A percentile compares a stretch with the other conserved stretches of the same genome.
Evolutionary conservation across 192 early-diverging fungal species (phyloP).

Genomic region (Geranomyces michiganensis): DNA sequence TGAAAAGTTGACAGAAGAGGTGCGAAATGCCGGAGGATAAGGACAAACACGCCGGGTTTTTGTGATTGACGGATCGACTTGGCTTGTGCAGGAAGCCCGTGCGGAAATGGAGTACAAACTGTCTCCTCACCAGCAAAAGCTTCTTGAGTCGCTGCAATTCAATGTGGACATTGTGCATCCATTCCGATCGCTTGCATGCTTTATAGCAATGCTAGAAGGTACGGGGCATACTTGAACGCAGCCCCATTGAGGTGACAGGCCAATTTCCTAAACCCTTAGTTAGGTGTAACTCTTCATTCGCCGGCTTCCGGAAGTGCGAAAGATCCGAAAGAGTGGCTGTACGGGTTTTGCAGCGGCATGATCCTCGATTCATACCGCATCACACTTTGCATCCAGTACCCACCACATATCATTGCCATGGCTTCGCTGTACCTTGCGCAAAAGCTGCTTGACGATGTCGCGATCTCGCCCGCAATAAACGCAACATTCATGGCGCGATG

Average conservation of each 20-base stretch:
- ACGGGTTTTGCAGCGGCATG: slow-evolving; percentile 10
- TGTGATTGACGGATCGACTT: not conserved
- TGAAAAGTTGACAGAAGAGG: slow-evolving; percentile 17
- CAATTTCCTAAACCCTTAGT: too few relatives aligned
- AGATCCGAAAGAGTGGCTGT: not conserved
- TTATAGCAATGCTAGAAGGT: slow-evolving; percentile 8
- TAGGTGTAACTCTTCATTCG: too few relatives aligned
- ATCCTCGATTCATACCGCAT: slow-evolving; percentile 23
- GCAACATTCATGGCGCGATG: not conserved
- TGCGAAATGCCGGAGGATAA: not conserved
- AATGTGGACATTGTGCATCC: slow-evolving; percentile 27
- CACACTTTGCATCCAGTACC: slow-evolving; percentile 31
- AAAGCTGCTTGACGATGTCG: not conserved
- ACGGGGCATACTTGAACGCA: too few relatives aligned
- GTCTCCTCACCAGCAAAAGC: slow-evolving; percentile 28
- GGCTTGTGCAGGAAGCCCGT: slow-evolving; percentile 11
- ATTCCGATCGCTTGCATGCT: slow-evolving; percentile 6
- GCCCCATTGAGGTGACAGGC: too few relatives aligned
- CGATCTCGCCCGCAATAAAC: not conserved
- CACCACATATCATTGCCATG: slow-evolving; percentile 35
- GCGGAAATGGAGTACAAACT: slow-evolving; percentile 18
- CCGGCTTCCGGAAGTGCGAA: too few relatives aligned
- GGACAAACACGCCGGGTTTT: too few relatives aligned
- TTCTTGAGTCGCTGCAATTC: slow-evolving; percentile 30
- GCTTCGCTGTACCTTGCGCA: slow-evolving; percentile 11